These are phyloP conservation scores for Pseudogymnoascus pannorum DNA, from an alignment of 2,329 filamentous ascomycete genomes.

Conservation along the genomic window DNA sequence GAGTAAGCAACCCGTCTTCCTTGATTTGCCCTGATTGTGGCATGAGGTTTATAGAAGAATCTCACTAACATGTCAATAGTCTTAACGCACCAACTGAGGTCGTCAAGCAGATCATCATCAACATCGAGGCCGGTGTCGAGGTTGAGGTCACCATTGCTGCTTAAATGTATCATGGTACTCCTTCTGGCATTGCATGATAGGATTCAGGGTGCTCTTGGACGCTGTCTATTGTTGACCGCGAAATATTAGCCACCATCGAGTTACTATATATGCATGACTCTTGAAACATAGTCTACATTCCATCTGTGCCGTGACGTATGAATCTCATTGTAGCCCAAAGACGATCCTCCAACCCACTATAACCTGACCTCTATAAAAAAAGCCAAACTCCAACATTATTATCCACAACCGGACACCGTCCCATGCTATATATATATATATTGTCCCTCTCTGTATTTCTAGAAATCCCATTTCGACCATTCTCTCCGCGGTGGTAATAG, in stretches of 20 bases:
- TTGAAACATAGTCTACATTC: slow-evolving; percentile 7
- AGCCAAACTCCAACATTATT: slow-evolving; percentile 6
- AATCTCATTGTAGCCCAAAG: background rate
- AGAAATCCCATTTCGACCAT: slow-evolving; percentile 69
- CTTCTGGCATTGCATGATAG: slow-evolving; percentile 6
- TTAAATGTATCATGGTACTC: slow-evolving; percentile 37
- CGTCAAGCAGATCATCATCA: slow-evolving; percentile 94
- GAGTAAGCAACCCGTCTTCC: slow-evolving; percentile 51
- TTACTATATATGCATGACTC: slow-evolving; percentile 9
- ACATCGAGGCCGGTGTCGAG: slow-evolving; percentile 90
- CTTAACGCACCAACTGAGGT: slow-evolving; percentile 96
- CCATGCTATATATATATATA: slow-evolving; percentile 1
- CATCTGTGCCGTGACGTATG: background rate
- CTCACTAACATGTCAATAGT: slow-evolving; percentile 35
- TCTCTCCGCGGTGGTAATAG: slow-evolving; percentile 70
- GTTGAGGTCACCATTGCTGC: slow-evolving; percentile 89
- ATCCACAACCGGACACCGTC: slow-evolving; percentile 3
- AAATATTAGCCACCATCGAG: background rate
- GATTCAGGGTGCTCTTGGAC: background rate
- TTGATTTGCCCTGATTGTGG: background rate
- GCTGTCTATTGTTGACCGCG: background rate
- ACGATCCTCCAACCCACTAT: background rate
- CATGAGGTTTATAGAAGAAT: slow-evolving; percentile 9
- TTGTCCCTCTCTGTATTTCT: slow-evolving; percentile 18
- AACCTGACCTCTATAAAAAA: background rate